phyloP scores from a whole-genome alignment of 108 stramenopile species.

The Craspedostauros australis region DNA sequence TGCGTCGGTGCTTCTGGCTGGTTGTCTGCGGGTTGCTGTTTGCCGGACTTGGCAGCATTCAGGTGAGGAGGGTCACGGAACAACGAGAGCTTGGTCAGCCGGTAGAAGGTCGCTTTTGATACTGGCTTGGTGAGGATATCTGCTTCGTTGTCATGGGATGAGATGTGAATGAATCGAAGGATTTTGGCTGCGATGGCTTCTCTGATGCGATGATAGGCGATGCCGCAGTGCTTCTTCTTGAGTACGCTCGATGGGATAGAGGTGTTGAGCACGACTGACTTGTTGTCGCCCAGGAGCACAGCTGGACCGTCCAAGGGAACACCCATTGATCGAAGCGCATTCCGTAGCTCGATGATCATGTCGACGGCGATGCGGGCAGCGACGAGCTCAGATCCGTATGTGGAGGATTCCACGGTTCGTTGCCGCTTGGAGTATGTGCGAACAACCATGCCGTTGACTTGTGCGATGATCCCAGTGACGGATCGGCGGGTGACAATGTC shows the following conservation, averaged over 20 bases:
- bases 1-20: too few relatives aligned
- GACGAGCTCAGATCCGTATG: slow-evolving; percentile 13
- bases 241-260: slow-evolving; percentile 1
- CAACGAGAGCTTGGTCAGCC: too few relatives aligned
- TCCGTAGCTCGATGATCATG: slow-evolving; percentile 22
- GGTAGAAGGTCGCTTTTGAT: too few relatives aligned
- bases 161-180: slow-evolving; percentile 3
- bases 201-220: slow-evolving; percentile 5
- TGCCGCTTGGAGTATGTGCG: too few relatives aligned
- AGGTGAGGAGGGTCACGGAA: too few relatives aligned
- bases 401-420: too few relatives aligned
- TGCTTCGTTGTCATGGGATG: too few relatives aligned
- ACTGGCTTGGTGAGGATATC: too few relatives aligned
- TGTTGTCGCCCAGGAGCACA: slow-evolving; percentile 30
- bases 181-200: slow-evolving; percentile 9
- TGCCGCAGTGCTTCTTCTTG: slow-evolving; percentile 4
- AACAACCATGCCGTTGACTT: too few relatives aligned
- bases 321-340: slow-evolving; percentile 30
- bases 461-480: too few relatives aligned
- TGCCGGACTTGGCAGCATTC: too few relatives aligned
- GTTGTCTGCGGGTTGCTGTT: too few relatives aligned
- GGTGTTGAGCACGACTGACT: not conserved
- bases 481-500: slow-evolving; percentile 17
- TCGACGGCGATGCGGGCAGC: slow-evolving; percentile 19
- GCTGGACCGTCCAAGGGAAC: slow-evolving; percentile 23